phyloP scores from a whole-genome alignment of 305 asterid species.

The Fraxinus dipetala region DNA sequence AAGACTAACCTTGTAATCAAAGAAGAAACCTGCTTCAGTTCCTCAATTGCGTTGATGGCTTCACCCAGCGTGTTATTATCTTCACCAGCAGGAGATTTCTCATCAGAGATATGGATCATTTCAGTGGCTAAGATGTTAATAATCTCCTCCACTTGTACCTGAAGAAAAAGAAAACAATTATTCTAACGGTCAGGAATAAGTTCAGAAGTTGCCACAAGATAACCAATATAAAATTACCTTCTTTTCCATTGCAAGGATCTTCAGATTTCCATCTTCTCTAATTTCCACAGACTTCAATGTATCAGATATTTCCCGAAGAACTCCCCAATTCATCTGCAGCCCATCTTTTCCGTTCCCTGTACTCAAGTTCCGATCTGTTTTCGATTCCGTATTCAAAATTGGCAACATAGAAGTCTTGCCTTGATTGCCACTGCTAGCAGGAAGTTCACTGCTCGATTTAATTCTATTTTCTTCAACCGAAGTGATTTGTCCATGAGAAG shows the following conservation, averaged over 20 bases:
- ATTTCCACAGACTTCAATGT: not conserved
- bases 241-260: slow-evolving; percentile 11
- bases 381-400: not conserved
- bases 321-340: slow-evolving; percentile 29
- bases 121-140: not conserved
- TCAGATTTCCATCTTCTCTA: not conserved
- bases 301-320: slow-evolving; percentile 24
- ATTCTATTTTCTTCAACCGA: not conserved
- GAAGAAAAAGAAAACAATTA: not conserved
- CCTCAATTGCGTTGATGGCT: not conserved
- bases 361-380: slow-evolving; percentile 1
- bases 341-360: slow-evolving; percentile 6
- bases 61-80: not conserved
- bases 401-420: not conserved
- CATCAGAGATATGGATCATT: not conserved
- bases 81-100: slow-evolving; percentile 9
- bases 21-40: slow-evolving; percentile 16
- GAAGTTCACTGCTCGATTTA: not conserved
- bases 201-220: not conserved
- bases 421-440: slow-evolving; percentile 7
- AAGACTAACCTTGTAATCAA: slow-evolving; percentile 27
- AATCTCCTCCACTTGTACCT: slow-evolving; percentile 28
- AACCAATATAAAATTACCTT: slow-evolving; percentile 35
- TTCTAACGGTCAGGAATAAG: not conserved
- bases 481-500: not conserved